Evolutionary conservation across 192 early-diverging fungal species (phyloP).

Genomic region (Jimgerdemannia lactiflua): DNA sequence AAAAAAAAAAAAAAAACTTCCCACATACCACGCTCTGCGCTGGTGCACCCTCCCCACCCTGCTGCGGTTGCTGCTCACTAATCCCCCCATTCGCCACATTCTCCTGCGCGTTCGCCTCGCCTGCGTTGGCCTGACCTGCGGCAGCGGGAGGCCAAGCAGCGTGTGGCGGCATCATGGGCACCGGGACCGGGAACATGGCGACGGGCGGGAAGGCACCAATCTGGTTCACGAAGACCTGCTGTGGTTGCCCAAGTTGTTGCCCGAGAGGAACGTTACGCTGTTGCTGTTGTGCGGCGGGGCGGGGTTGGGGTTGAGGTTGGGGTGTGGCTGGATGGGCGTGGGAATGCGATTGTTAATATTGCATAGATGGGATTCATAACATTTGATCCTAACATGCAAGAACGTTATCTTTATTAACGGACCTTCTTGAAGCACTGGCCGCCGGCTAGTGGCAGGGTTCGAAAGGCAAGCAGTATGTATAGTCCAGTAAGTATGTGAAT

Average conservation of each 20-base stretch:
- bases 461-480: neutral
- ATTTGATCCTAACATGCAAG: neutral
- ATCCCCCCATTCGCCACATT: constrained; percentile 10
- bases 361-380: too few species aligned
- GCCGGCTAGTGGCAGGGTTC: constrained; percentile 28
- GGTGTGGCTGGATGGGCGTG: neutral
- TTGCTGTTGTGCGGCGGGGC: neutral
- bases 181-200: constrained; percentile 28
- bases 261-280: neutral
- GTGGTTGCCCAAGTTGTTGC: neutral
- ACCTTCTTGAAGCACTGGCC: constrained; percentile 40
- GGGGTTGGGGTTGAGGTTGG: constrained; percentile 9
- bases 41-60: constrained; percentile 5
- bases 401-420: neutral
- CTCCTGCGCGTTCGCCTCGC: constrained; percentile 1
- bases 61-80: neutral
- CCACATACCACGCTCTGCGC: constrained; percentile 19
- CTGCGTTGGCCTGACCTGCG: constrained; percentile 5
- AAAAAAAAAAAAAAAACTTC: neutral
- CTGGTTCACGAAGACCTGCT: neutral
- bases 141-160: constrained; percentile 8
- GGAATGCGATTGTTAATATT: neutral
- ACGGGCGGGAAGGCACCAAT: neutral
- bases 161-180: constrained; percentile 14
- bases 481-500: neutral